Evolutionary conservation across 108 stramenopile species (phyloP).

Genomic region (Fistulifera solaris): DNA sequence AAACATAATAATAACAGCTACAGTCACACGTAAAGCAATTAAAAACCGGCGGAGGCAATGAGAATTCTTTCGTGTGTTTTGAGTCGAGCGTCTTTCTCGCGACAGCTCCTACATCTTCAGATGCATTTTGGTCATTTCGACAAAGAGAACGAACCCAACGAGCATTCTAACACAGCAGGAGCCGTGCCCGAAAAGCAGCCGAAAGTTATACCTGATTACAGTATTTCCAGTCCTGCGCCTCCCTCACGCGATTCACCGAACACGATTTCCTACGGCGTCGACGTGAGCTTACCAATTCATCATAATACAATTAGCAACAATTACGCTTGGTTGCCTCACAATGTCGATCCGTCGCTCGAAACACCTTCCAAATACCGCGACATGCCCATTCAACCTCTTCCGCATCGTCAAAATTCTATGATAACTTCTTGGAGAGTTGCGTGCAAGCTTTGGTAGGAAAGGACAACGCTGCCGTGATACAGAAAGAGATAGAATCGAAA

Average conservation of each 20-base stretch:
- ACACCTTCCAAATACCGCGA: slow-evolving; percentile 45
- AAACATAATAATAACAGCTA: too few species aligned
- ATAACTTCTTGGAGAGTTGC: slow-evolving; percentile 48
- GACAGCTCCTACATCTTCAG: too few species aligned
- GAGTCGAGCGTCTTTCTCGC: too few species aligned
- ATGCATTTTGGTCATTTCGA: too few species aligned
- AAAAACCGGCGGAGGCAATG: too few species aligned
- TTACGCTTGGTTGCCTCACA: slow-evolving; percentile 79
- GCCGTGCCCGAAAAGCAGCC: background rate
- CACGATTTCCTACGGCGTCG: slow-evolving; percentile 53
- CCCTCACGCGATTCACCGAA: background rate
- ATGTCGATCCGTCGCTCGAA: slow-evolving; percentile 31
- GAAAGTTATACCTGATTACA: too few species aligned
- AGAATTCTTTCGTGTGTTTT: too few species aligned
- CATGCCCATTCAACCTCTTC: slow-evolving; percentile 54
- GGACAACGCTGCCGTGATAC: slow-evolving; percentile 27
- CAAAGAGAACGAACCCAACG: too few species aligned
- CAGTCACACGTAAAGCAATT: too few species aligned
- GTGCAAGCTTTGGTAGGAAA: slow-evolving; percentile 36
- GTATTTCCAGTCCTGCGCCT: too few species aligned
- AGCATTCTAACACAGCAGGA: too few species aligned
- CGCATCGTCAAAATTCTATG: slow-evolving; percentile 45
- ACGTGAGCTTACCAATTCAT: slow-evolving; percentile 81
- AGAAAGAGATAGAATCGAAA: slow-evolving; percentile 67
- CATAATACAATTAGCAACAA: slow-evolving; percentile 42